A percentile compares a stretch with the other conserved stretches of the same genome.
Evolutionary conservation across 129 eudicot species (phyloP).

Genomic region (Scalesia atractyloides): DNA sequence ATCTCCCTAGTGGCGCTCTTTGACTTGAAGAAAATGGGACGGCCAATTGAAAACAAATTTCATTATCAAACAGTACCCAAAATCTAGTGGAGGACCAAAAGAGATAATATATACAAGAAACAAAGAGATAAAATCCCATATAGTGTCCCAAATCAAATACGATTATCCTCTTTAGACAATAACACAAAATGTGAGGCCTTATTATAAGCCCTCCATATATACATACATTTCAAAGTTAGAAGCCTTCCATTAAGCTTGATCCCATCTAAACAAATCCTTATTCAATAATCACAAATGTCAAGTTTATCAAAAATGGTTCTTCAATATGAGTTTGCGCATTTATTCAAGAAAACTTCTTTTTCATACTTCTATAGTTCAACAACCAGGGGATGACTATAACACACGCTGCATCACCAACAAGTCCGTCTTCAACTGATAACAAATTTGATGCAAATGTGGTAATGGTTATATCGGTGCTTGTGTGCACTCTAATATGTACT

Average conservation of each 20-base stretch:
- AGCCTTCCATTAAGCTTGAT: neutral
- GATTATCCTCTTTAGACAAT: neutral
- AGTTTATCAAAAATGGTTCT: neutral
- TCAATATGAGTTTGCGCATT: neutral
- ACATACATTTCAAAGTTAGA: neutral
- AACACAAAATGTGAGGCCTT: neutral
- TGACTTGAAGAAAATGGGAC: too few species aligned
- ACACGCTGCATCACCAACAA: neutral
- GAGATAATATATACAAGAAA: neutral
- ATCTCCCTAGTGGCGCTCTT: too few species aligned
- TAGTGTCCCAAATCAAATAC: neutral
- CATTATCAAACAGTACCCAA: too few species aligned
- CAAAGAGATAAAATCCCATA: neutral
- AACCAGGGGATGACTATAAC: neutral
- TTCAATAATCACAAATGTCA: neutral
- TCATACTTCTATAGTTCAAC: neutral
- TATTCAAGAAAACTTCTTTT: neutral
- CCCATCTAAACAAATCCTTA: neutral
- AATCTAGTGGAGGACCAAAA: too few species aligned
- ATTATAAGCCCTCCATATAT: neutral
- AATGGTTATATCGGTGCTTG: conserved; percentile 75
- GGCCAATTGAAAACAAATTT: too few species aligned
- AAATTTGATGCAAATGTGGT: conserved; percentile 30
- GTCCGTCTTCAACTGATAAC: neutral
- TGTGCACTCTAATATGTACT: conserved; percentile 81